A percentile compares a stretch with the other conserved stretches of the same genome.
These are phyloP conservation scores for Dictyostelium brefeldianum DNA, from an alignment of 78 protist genomes.

Conservation along the genomic window DNA sequence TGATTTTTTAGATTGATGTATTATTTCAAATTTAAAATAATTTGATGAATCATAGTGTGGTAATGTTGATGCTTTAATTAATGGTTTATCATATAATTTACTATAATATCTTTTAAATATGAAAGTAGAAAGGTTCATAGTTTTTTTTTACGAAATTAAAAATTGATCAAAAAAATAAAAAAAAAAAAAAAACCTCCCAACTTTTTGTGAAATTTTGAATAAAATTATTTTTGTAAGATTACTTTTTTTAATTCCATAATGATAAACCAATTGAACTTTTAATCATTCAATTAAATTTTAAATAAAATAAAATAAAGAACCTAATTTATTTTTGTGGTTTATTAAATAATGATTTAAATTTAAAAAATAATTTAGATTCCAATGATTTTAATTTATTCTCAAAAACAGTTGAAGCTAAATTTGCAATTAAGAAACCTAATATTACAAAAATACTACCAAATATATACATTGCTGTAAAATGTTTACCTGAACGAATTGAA, in stretches of 20 bases:
- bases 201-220: too few species aligned
- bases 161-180: too few species aligned
- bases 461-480: constrained; percentile 47
- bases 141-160: background rate
- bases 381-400: constrained; percentile 14
- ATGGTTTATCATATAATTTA: constrained; percentile 3
- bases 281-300: too few species aligned
- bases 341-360: background rate
- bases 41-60: constrained; percentile 1
- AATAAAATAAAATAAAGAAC: too few species aligned
- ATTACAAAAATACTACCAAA: constrained; percentile 26
- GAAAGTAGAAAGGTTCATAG: too few species aligned
- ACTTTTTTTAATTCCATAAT: too few species aligned
- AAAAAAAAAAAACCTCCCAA: too few species aligned
- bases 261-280: too few species aligned
- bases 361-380: background rate
- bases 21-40: constrained; percentile 65
- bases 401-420: constrained; percentile 21
- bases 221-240: too few species aligned
- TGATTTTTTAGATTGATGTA: constrained; percentile 75
- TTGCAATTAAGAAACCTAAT: constrained; percentile 41
- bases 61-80: background rate
- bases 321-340: background rate
- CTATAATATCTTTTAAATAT: too few species aligned
- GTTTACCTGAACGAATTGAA: background rate